Conservation (phyloP, 2,329 filamentous ascomycete genomes). For the Coniochaeta sp. region DNA sequence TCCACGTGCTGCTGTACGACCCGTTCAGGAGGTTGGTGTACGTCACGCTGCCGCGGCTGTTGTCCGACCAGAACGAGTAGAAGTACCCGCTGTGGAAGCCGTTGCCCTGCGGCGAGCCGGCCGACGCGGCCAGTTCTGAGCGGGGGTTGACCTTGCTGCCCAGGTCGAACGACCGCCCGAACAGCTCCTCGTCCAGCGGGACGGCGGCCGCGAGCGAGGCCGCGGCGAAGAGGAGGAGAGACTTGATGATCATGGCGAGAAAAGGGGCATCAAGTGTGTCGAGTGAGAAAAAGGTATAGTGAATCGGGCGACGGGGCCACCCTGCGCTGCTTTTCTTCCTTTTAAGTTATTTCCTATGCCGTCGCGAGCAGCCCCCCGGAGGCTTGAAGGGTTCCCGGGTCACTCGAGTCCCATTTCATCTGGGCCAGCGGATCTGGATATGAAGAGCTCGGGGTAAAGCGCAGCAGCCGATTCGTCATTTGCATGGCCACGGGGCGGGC, state of each 20-base stretch:
- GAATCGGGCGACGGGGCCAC: background rate
- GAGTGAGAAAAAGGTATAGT: background rate
- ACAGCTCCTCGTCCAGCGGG: conserved; percentile 10
- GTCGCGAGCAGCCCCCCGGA: background rate
- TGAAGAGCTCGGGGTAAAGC: background rate
- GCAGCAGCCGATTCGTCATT: background rate
- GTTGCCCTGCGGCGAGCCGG: conserved; percentile 6
- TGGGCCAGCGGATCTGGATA: background rate
- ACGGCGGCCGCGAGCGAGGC: conserved; percentile 13
- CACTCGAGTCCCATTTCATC: background rate
- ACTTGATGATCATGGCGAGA: background rate
- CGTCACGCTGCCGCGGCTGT: conserved; percentile 20
- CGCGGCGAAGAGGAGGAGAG: conserved; percentile 9
- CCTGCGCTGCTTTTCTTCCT: no score
- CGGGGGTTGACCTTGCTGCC: conserved; percentile 1
- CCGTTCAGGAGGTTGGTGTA: conserved; percentile 37
- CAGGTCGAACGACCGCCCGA: conserved; percentile 6
- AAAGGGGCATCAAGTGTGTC: background rate
- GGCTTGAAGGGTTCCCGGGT: background rate
- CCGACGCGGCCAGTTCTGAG: conserved; percentile 1
- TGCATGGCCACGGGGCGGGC: background rate
- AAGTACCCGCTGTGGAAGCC: conserved; percentile 24
- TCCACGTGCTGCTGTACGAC: conserved; percentile 37
- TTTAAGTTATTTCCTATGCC: background rate
- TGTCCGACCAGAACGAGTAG: conserved; percentile 30